Evolutionary conservation across 306 rosid genomes (phyloP).

Genomic region (Prunus armeniaca): DNA sequence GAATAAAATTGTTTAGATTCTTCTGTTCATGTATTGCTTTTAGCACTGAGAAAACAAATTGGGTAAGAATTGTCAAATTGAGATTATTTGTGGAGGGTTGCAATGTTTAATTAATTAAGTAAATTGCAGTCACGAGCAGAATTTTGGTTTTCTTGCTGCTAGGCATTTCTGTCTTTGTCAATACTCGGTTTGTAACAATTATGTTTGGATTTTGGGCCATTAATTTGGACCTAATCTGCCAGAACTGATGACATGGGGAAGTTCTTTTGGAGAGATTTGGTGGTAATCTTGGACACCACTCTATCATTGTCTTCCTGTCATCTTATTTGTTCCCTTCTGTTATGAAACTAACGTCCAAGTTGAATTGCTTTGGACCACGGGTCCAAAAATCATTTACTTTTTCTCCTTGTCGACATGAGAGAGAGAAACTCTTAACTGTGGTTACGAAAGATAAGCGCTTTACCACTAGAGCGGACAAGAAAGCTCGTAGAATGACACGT

Average conservation of each 20-base stretch:
- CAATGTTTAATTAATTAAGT: not conserved
- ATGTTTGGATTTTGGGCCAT: not conserved
- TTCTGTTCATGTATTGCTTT: not conserved
- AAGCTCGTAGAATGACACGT: not conserved
- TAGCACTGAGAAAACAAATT: not conserved
- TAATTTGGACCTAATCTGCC: constrained; percentile 9
- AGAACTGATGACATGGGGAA: constrained; percentile 4
- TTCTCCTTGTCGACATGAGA: not conserved
- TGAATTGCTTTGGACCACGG: not conserved
- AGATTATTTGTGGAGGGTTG: not conserved
- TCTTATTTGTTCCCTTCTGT: not conserved
- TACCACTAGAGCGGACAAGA: too few species aligned
- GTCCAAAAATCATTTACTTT: not conserved
- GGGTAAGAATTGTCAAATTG: not conserved
- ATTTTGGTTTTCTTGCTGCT: constrained; percentile 5
- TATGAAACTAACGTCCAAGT: not conserved
- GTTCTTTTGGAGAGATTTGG: constrained; percentile 6
- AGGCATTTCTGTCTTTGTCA: constrained; percentile 1
- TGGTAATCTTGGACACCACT: constrained; percentile 3
- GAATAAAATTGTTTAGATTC: too few species aligned
- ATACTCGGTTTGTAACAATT: not conserved
- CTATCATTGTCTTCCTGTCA: constrained; percentile 6
- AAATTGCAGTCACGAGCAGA: constrained; percentile 11
- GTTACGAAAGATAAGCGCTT: too few species aligned
- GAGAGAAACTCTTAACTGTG: too few species aligned